Evolutionary conservation across 352 stramenopile genomes (phyloP).

Genomic region (Halophytophthora polymorphica): DNA sequence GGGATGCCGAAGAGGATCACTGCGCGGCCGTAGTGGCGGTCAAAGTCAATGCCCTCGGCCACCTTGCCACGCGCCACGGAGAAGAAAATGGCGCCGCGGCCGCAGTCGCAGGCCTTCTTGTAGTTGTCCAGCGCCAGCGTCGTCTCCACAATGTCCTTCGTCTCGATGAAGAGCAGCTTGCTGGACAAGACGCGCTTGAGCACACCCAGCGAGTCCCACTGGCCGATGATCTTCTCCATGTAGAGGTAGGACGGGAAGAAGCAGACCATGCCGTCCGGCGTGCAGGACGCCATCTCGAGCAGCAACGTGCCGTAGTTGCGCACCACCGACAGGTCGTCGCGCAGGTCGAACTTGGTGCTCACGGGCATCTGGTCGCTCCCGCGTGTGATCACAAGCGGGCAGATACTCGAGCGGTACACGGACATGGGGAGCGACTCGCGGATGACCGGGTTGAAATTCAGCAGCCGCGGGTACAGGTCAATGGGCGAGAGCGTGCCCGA

Average conservation of each 20-base stretch:
- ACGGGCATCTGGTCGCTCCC: slow-evolving; percentile 96
- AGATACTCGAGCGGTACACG: slow-evolving; percentile 97
- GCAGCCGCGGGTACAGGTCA: slow-evolving; percentile 97
- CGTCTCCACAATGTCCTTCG: slow-evolving; percentile 99
- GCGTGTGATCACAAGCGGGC: slow-evolving; percentile 96
- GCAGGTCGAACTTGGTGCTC: slow-evolving; percentile 92
- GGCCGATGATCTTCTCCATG: slow-evolving; percentile 98
- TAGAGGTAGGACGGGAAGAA: slow-evolving; percentile 99
- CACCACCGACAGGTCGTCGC: slow-evolving; percentile 90
- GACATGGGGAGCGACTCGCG: slow-evolving; percentile 97
- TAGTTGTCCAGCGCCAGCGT: slow-evolving; percentile 99
- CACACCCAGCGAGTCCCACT: slow-evolving; percentile 92
- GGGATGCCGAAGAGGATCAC: slow-evolving; percentile 99
- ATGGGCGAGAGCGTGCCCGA: slow-evolving; percentile 97
- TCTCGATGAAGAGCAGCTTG: slow-evolving; percentile 99
- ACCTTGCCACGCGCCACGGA: slow-evolving; percentile 98
- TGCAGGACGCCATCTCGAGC: slow-evolving; percentile 91
- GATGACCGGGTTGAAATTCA: slow-evolving; percentile 97
- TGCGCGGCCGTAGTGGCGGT: slow-evolving; percentile 97
- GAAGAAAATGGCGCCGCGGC: slow-evolving; percentile 97
- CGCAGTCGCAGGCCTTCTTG: slow-evolving; percentile 94
- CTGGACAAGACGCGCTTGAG: slow-evolving; percentile 94
- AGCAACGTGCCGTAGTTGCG: slow-evolving; percentile 96
- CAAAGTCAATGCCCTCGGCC: slow-evolving; percentile 99
- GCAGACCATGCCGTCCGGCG: slow-evolving; percentile 98